Evolutionary conservation across 2,329 filamentous ascomycete species (phyloP).

Genomic region (Arthrobotrys sinensis): DNA sequence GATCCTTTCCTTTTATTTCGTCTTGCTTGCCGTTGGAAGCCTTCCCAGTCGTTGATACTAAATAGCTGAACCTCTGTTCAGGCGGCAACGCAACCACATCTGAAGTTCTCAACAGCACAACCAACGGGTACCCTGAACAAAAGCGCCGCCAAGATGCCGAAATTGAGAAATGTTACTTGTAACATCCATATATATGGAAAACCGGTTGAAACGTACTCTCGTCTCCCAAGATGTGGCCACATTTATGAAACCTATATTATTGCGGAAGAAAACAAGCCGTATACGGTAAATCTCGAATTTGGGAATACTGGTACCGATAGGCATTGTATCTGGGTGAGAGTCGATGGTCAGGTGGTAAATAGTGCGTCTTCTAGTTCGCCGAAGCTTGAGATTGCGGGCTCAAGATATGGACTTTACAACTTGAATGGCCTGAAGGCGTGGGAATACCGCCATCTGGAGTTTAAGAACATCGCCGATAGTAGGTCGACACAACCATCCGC

Average conservation of each 20-base stretch:
- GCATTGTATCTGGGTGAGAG: neutral
- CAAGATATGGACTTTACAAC: neutral
- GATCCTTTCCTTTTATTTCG: too few relatives aligned
- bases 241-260: slow-evolving; percentile 3
- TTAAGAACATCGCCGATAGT: neutral
- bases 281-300: slow-evolving; percentile 7
- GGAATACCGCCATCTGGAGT: slow-evolving; percentile 18
- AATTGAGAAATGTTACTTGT: slow-evolving; percentile 23
- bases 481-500: neutral
- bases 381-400: neutral
- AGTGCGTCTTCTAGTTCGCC: neutral
- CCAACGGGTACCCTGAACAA: too few relatives aligned
- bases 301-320: neutral
- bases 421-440: neutral
- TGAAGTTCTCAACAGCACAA: too few relatives aligned
- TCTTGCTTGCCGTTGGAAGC: too few relatives aligned
- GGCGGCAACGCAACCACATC: too few relatives aligned
- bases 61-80: too few relatives aligned
- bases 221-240: neutral
- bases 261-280: slow-evolving; percentile 13
- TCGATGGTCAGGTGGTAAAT: slow-evolving; percentile 30
- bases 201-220: neutral
- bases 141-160: slow-evolving; percentile 15
- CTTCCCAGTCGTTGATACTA: too few relatives aligned
- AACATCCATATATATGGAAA: slow-evolving; percentile 28